Percentiles rank a stretch among this genome's conserved stretches.
Evolutionary conservation across 129 eudicot species (phyloP).

Genomic region (Daucus carota): DH1_v3.0 NC_030384.2:38101001-38101500

Average conservation of each 20-base stretch:
- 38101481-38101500: too few species aligned
- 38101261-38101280: background rate
- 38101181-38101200: background rate
- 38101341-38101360: too few species aligned
- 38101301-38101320: background rate
- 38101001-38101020: constrained; percentile 92
- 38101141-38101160: background rate
- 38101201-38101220: background rate
- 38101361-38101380: too few species aligned
- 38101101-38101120: background rate
- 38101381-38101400: too few species aligned
- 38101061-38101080: background rate
- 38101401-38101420: too few species aligned
- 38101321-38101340: too few species aligned
- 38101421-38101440: too few species aligned
- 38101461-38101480: too few species aligned
- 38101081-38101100: background rate
- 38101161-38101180: background rate
- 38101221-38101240: background rate
- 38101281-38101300: background rate
- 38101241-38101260: background rate
- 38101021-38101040: constrained; percentile 98
- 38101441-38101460: too few species aligned
- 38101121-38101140: background rate
- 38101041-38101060: constrained; percentile 46